Evolutionary conservation across 1,284 basidiomycete genomes (phyloP).

Genomic region (Cutaneotrichosporon curvatum): DNA sequence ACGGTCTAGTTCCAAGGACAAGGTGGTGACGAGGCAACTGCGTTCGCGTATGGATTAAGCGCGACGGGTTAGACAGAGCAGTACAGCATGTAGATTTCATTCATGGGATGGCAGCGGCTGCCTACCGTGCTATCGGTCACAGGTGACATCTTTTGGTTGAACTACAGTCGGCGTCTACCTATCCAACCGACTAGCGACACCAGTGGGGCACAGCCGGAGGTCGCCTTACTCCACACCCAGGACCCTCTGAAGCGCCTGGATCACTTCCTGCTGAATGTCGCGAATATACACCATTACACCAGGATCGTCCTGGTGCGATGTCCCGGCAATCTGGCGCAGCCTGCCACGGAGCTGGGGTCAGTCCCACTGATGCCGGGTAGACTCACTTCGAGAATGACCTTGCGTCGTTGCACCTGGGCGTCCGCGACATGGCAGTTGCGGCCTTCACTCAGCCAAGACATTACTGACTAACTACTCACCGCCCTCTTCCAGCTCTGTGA

Average conservation of each 20-base stretch:
- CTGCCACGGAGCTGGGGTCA: slow-evolving; percentile 12
- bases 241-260: not conserved
- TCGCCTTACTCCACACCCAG: not conserved
- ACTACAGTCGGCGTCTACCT: too few relatives aligned
- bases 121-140: not conserved
- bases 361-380: too few relatives aligned
- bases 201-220: too few relatives aligned
- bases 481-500: slow-evolving; percentile 57
- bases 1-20: slow-evolving; percentile 67
- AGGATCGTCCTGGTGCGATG: slow-evolving; percentile 1
- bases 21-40: slow-evolving; percentile 73
- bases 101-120: slow-evolving; percentile 4
- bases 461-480: slow-evolving; percentile 26
- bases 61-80: not conserved
- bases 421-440: slow-evolving; percentile 12
- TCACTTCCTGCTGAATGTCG: slow-evolving; percentile 4
- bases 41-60: slow-evolving; percentile 85
- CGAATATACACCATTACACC: slow-evolving; percentile 2
- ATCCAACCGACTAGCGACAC: too few relatives aligned
- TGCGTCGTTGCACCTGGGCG: slow-evolving; percentile 12
- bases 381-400: slow-evolving; percentile 16
- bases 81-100: slow-evolving; percentile 16
- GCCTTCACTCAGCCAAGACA: not conserved
- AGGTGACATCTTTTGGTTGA: not conserved
- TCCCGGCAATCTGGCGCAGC: slow-evolving; percentile 9